Evolutionary conservation across 2,329 filamentous ascomycete genomes (phyloP), one percentile per base, ranked within the genome.

Genomic region (Ceratocystis colombiana): DNA sequence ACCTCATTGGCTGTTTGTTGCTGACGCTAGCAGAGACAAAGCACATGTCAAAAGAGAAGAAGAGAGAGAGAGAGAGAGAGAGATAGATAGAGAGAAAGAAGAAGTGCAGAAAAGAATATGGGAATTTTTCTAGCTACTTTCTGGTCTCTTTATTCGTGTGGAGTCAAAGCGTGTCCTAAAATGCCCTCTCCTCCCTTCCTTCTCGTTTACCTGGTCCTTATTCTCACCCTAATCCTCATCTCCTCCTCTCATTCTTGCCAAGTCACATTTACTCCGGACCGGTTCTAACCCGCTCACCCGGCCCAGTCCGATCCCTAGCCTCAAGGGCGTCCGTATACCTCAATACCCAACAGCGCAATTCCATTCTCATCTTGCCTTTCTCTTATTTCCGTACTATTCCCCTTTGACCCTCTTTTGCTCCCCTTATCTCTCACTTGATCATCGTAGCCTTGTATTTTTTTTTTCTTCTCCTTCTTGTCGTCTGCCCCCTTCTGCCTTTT

Each of bases 101-200:
- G 8, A 20, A 61, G 20, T 41, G 37, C 37, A 10, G 6, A n/a
- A 61, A 20, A 37, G 1, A 37, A 41, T 3, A 22, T 17, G 45
- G 2, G 0, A 17, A 2, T 15, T 20, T 48, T 17, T 3, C 2
- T 20, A 2, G 5, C 17, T 33, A 17, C 17, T 44, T 25, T 10
- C 46, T 25, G 8, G 4, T 17, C 15, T 57, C 8, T 57, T 12
- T 17, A 6, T 57, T 57, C 30, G 25, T 28, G 15, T 8, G 20
- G 22, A 28, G 53, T 30, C 53, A 57, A 57, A 57, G 53, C 25
- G 53, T 57, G 22, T 37, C 53, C 25, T 57, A 7, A 50, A 25
- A 50, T 57, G 20, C 15, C 8, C 53, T n/a, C 17, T 12, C 53
- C 5, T 5, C 17, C 53, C 53, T 30, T 57, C 22, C 53, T 57